A percentile compares a stretch with the other conserved stretches of the same genome.
Conservation (phyloP, 2,329 filamentous ascomycete genomes). For the Dendrostoma leiphaemia region DNA sequence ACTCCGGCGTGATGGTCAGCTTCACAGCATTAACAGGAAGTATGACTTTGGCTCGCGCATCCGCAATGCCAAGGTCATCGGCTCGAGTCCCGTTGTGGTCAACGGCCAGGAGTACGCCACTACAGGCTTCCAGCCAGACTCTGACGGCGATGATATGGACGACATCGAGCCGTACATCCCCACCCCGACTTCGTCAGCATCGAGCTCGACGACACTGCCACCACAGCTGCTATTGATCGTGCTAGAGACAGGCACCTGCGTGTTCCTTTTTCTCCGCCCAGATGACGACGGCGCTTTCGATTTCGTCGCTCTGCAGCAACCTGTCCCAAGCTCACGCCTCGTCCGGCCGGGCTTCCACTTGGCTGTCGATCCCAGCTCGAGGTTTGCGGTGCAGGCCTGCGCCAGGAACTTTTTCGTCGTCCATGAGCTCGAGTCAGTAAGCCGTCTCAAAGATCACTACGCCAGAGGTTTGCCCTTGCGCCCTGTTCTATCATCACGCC, state of each 20-base stretch:
- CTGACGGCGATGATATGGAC: constrained; percentile 35
- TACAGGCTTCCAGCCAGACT: constrained; percentile 26
- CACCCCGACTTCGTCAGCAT: background rate
- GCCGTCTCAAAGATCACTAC: constrained; percentile 50
- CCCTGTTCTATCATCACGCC: constrained; percentile 52
- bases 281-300: constrained; percentile 44
- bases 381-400: constrained; percentile 67
- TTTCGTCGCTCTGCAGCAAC: constrained; percentile 50
- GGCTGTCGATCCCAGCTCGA: constrained; percentile 74
- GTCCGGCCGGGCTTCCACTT: constrained; percentile 64
- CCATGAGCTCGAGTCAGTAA: constrained; percentile 63
- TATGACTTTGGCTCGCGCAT: constrained; percentile 78
- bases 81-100: constrained; percentile 39
- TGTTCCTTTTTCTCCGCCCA: constrained; percentile 70
- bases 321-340: constrained; percentile 40
- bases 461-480: constrained; percentile 41
- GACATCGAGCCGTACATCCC: constrained; percentile 4
- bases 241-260: constrained; percentile 67
- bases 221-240: constrained; percentile 81
- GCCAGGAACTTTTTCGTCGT: constrained; percentile 69
- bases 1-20: constrained; percentile 64
- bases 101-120: constrained; percentile 30
- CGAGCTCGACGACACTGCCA: constrained; percentile 39
- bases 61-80: constrained; percentile 74
- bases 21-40: constrained; percentile 76